Base-by-base conservation (phyloP, 768 basidiomycete species). In the Mycena maculata region DNA sequence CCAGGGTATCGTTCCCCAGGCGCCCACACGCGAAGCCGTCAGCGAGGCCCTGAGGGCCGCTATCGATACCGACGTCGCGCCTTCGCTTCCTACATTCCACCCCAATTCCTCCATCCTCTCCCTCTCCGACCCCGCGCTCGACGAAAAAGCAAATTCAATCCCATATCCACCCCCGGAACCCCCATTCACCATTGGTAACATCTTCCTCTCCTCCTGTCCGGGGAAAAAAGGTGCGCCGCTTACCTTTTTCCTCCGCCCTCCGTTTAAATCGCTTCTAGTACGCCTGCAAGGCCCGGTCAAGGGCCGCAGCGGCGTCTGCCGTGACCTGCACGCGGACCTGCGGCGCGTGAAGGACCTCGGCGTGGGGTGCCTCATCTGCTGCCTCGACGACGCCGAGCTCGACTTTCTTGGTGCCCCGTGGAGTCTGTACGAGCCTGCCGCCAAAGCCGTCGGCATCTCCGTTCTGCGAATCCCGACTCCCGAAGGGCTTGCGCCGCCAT, bases 201-300 rank as follows among this genome's bases (percentile, higher is more conserved):
- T 99, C 23, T 85, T 91, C 55, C 78, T 98, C 33, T 95, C 93
- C 8, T 95, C 93, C 8, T 98, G 97, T 80, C 96, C 96, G 3
- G 96, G 96, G 5, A 99, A 99, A 79, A 95, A 98, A 85, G 90
- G 92, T 90, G 31, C 12, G 77, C 28, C 53, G 56, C n/a, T 30
- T 28, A 8, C 8, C 22, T 42, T 42, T 42, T 22, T 48, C 23
- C 27, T 36, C 50, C 42, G 48, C 15, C 13, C 49, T 58, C 38
- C 49, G 58, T 39, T 48, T 25, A 45, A 62, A 38, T 41, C 31
- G 13, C 54, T 13, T 33, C 18, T 50, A 93, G 92, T 93, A 20
- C 88, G 93, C 60, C 80, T 93, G 27, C 83, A 83, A 55, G 93
- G 93, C 4, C 91, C 93, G 31, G 85, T 91, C 12, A 89, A 88